These are phyloP conservation scores for Debaryomyces nepalensis DNA, from an alignment of 1,139 yeast species.

Conservation along the genomic window DNA sequence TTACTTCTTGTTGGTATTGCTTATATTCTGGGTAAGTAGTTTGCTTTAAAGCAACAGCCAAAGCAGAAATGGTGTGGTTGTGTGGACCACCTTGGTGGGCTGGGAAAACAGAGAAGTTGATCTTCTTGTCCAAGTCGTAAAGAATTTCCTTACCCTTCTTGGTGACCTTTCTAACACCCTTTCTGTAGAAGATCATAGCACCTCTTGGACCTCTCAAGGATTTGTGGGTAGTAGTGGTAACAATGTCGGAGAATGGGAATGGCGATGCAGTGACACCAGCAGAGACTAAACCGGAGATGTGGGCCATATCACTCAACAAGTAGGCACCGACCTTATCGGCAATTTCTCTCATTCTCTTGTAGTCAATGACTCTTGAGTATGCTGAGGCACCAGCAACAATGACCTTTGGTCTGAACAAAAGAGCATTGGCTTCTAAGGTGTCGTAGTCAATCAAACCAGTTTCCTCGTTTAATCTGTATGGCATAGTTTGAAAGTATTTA, in stretches of 20 bases:
- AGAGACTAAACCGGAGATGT: constrained; percentile 90
- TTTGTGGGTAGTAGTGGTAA: constrained; percentile 96
- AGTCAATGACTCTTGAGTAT: constrained; percentile 88
- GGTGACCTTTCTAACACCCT: constrained; percentile 82
- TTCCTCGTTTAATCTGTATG: constrained; percentile 81
- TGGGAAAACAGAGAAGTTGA: constrained; percentile 96
- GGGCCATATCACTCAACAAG: constrained; percentile 94
- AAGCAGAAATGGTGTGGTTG: constrained; percentile 94
- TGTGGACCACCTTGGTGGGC: constrained; percentile 99
- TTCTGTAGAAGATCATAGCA: constrained; percentile 96
- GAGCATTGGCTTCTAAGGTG: constrained; percentile 79
- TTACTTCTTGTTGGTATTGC: constrained; percentile 81
- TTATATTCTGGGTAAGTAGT: constrained; percentile 84
- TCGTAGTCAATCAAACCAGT: constrained; percentile 95
- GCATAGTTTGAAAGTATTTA: constrained; percentile 96
- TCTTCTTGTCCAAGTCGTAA: constrained; percentile 86
- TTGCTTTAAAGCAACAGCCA: constrained; percentile 93
- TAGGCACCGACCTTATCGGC: constrained; percentile 95
- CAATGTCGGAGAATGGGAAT: constrained; percentile 92
- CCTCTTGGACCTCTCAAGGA: constrained; percentile 99
- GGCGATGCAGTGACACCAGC: constrained; percentile 94
- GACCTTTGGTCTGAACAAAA: constrained; percentile 89
- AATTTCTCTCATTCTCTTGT: constrained; percentile 83
- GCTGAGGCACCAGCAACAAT: constrained; percentile 98
- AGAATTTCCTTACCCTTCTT: constrained; percentile 87